Evolutionary conservation across 306 rosid genomes (phyloP).

Genomic region (Begonia peltatifolia): DNA sequence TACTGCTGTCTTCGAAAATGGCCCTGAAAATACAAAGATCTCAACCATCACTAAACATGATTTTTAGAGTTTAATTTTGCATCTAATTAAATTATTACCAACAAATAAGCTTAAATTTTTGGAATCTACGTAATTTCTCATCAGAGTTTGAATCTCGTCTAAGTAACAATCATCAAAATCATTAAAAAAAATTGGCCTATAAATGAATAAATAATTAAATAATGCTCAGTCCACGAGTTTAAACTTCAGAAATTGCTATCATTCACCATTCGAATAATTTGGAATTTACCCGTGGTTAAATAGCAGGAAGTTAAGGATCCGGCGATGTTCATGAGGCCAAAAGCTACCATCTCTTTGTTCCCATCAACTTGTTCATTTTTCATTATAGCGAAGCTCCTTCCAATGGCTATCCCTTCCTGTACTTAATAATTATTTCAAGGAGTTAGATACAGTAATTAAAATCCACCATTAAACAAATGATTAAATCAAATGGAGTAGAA

Average conservation of each 20-base stretch:
- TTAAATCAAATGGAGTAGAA: not conserved
- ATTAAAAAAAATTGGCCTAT: too few relatives aligned
- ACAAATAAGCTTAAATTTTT: too few relatives aligned
- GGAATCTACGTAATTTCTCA: too few relatives aligned
- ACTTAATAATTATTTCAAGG: not conserved
- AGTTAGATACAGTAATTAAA: not conserved
- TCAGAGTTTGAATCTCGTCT: not conserved
- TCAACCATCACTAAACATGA: not conserved
- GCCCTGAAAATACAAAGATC: conserved; percentile 33
- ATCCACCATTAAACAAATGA: not conserved
- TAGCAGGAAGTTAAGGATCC: conserved; percentile 90
- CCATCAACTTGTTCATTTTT: conserved; percentile 76
- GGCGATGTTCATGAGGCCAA: conserved; percentile 64
- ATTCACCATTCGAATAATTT: too few relatives aligned
- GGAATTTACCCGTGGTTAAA: conserved; percentile 62
- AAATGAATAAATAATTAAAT: too few relatives aligned
- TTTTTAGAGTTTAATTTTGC: not conserved
- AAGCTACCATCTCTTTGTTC: conserved; percentile 82
- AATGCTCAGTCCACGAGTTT: too few relatives aligned
- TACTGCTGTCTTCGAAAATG: conserved; percentile 91
- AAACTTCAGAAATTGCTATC: too few relatives aligned
- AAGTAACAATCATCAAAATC: not conserved
- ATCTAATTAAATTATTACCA: too few relatives aligned
- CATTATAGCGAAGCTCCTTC: conserved; percentile 64
- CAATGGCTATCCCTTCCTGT: conserved; percentile 96